These are phyloP conservation scores for Pseudogymnoascus sp. DNA, from an alignment of 2,329 filamentous ascomycete species.

Conservation along the genomic window DNA sequence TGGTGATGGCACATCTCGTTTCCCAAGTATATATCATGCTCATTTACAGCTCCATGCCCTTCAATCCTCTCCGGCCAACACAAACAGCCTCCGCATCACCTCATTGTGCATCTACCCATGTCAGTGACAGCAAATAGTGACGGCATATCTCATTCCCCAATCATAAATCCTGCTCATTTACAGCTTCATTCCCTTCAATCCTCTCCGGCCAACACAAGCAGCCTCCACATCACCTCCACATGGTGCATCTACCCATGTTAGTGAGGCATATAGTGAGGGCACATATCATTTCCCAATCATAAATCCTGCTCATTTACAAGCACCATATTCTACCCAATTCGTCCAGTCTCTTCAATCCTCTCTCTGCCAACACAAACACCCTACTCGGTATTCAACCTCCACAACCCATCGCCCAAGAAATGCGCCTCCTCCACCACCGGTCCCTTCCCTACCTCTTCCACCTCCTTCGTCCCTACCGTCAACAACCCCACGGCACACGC, in stretches of 20 bases:
- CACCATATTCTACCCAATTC: not conserved
- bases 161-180: not conserved
- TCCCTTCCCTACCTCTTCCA: conserved; percentile 90
- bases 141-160: not conserved
- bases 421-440: conserved; percentile 90
- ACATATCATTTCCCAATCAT: not conserved
- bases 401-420: conserved; percentile 89
- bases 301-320: not conserved
- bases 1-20: not conserved
- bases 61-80: too few relatives aligned
- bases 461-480: conserved; percentile 79
- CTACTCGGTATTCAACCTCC: conserved; percentile 44
- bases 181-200: not conserved
- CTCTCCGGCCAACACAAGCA: too few relatives aligned
- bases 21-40: not conserved
- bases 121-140: not conserved
- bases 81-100: not conserved
- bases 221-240: not conserved
- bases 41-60: not conserved
- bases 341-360: not conserved
- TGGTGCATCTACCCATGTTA: not conserved
- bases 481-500: conserved; percentile 82
- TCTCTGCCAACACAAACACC: not conserved
- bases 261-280: not conserved
- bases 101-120: not conserved